Evolutionary conservation across 1,284 basidiomycete genomes (phyloP).

Genomic region (Albatrellus sp.): DNA sequence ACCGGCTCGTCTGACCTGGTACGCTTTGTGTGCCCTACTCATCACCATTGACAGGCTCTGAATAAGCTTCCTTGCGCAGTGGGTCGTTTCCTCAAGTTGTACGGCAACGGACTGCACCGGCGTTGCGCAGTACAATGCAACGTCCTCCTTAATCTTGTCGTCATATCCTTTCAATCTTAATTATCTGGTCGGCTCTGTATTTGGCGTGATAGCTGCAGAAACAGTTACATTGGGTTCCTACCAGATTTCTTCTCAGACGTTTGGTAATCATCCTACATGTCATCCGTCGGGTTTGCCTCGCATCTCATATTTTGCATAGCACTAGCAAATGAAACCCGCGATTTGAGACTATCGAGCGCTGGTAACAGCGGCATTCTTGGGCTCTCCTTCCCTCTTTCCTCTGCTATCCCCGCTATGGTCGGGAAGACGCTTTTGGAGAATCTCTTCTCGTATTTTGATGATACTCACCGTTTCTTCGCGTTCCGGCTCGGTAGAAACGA

Average conservation of each 20-base stretch:
- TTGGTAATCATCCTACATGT: slow-evolving; percentile 20
- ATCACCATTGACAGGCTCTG: slow-evolving; percentile 1
- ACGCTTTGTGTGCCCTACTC: slow-evolving; percentile 1
- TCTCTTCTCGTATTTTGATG: slow-evolving; percentile 30
- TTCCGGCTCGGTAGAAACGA: slow-evolving; percentile 32
- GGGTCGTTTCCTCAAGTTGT: slow-evolving; percentile 25
- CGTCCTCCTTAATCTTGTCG: slow-evolving; percentile 21
- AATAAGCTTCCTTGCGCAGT: slow-evolving; percentile 13
- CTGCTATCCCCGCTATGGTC: slow-evolving; percentile 30
- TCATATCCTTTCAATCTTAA: slow-evolving; percentile 24
- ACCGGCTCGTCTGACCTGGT: slow-evolving; percentile 45
- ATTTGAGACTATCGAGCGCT: slow-evolving; percentile 30
- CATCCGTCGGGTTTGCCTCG: neutral
- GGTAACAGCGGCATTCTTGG: slow-evolving; percentile 49
- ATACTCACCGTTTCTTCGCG: slow-evolving; percentile 34
- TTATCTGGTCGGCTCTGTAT: slow-evolving; percentile 36
- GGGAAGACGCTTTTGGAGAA: slow-evolving; percentile 38
- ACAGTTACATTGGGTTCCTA: slow-evolving; percentile 30
- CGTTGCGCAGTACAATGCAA: slow-evolving; percentile 19
- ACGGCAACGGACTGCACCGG: slow-evolving; percentile 18
- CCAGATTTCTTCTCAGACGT: slow-evolving; percentile 26
- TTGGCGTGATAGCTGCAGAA: slow-evolving; percentile 30
- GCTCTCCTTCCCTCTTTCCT: slow-evolving; percentile 35
- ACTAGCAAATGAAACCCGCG: slow-evolving; percentile 30
- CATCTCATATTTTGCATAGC: slow-evolving; percentile 19